Conservation (phyloP, 805 yeast genomes). For the Kuraishia cidri region DNA sequence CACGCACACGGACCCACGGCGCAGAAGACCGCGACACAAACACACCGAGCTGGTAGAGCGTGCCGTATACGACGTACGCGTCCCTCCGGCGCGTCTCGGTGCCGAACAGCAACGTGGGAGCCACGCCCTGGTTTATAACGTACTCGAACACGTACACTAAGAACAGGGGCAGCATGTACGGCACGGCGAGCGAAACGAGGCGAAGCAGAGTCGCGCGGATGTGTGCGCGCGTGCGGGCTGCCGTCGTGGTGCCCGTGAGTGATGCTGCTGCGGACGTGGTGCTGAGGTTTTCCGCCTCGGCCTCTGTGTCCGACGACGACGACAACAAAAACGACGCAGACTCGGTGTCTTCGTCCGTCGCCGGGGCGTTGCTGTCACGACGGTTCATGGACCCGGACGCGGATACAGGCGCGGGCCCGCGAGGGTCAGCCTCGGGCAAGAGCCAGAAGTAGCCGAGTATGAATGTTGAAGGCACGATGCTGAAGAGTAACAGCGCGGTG, state of each 20-base stretch:
- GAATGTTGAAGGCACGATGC: constrained; percentile 22
- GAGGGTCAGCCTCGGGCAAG: constrained; percentile 11
- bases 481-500: constrained; percentile 47
- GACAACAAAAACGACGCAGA: neutral
- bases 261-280: neutral
- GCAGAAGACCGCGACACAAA: constrained; percentile 86
- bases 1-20: constrained; percentile 46
- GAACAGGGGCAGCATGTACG: constrained; percentile 78
- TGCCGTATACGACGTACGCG: constrained; percentile 85
- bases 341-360: no score
- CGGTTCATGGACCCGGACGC: neutral
- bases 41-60: constrained; percentile 87
- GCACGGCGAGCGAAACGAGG: constrained; percentile 37
- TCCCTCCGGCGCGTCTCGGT: constrained; percentile 61
- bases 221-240: constrained; percentile 7
- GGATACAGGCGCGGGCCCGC: no score
- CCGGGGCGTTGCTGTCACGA: neutral
- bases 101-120: constrained; percentile 83
- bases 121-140: constrained; percentile 81
- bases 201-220: constrained; percentile 15
- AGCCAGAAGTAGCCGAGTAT: constrained; percentile 15
- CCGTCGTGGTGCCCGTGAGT: neutral
- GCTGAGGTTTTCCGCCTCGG: neutral
- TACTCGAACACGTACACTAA: constrained; percentile 84
- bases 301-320: neutral